Evolutionary conservation across 441 rosid species (phyloP).

Genomic region (Pelargonium australe): DNA sequence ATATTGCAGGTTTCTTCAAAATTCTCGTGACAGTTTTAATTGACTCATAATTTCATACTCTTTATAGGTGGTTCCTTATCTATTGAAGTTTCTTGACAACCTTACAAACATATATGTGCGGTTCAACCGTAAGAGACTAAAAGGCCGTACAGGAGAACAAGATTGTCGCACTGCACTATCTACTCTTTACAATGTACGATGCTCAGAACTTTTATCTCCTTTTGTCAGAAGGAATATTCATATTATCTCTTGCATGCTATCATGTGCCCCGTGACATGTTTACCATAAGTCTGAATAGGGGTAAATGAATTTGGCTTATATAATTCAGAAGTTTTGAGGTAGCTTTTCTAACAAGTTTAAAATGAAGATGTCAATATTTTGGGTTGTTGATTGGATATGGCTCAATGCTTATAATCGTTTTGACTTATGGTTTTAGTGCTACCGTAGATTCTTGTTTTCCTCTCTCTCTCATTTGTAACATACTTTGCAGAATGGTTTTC

Average conservation of each 20-base stretch:
- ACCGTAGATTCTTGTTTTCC: too few relatives aligned
- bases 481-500: not conserved
- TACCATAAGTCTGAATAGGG: too few relatives aligned
- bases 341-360: too few relatives aligned
- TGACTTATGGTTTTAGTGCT: too few relatives aligned
- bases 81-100: slow-evolving; percentile 86
- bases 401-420: too few relatives aligned
- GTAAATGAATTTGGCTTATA: too few relatives aligned
- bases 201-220: not conserved
- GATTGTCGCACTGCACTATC: slow-evolving; percentile 88
- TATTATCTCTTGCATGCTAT: slow-evolving; percentile 11
- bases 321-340: too few relatives aligned
- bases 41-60: not conserved
- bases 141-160: slow-evolving; percentile 89
- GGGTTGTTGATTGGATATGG: too few relatives aligned
- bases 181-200: slow-evolving; percentile 76
- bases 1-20: too few relatives aligned
- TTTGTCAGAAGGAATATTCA: slow-evolving; percentile 1
- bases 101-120: slow-evolving; percentile 95
- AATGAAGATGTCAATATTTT: too few relatives aligned
- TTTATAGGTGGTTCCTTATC: slow-evolving; percentile 89
- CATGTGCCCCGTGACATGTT: not conserved
- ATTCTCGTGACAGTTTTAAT: too few relatives aligned
- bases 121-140: slow-evolving; percentile 92
- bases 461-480: not conserved